These are phyloP conservation scores for Ceratorhiza oryzae-sativae DNA, from an alignment of 1,284 basidiomycete species.

Conservation along the genomic window DNA sequence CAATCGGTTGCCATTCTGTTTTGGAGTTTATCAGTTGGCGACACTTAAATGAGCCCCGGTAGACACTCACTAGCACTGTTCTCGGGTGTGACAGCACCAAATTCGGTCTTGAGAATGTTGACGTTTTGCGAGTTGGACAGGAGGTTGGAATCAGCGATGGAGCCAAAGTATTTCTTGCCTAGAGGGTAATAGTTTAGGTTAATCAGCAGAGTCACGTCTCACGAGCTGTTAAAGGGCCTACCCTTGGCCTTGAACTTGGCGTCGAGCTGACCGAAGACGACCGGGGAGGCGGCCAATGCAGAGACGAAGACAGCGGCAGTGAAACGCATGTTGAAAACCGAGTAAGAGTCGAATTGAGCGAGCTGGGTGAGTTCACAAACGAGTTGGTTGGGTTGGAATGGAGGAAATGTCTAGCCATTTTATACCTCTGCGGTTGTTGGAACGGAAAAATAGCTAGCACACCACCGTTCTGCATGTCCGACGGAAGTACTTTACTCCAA, in stretches of 20 bases:
- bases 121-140: constrained; percentile 22
- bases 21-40: background rate
- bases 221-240: background rate
- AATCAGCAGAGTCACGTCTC: background rate
- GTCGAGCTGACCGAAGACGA: constrained; percentile 24
- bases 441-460: constrained; percentile 10
- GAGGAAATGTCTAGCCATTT: background rate
- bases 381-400: background rate
- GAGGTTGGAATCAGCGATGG: constrained; percentile 6
- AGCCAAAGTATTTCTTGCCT: constrained; percentile 39
- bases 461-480: background rate
- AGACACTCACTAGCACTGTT: constrained; percentile 20
- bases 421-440: background rate
- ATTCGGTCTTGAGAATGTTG: constrained; percentile 18
- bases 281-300: constrained; percentile 8
- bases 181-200: background rate
- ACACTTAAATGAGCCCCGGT: background rate
- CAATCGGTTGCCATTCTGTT: constrained; percentile 15
- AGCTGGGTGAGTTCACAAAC: background rate
- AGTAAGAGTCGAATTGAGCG: background rate
- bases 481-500: background rate
- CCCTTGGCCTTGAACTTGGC: constrained; percentile 25
- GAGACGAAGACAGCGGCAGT: background rate
- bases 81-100: constrained; percentile 28
- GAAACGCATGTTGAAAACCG: constrained; percentile 1